Evolutionary conservation across 2,329 filamentous ascomycete genomes (phyloP).

Genomic region (Xylaria sp.): DNA sequence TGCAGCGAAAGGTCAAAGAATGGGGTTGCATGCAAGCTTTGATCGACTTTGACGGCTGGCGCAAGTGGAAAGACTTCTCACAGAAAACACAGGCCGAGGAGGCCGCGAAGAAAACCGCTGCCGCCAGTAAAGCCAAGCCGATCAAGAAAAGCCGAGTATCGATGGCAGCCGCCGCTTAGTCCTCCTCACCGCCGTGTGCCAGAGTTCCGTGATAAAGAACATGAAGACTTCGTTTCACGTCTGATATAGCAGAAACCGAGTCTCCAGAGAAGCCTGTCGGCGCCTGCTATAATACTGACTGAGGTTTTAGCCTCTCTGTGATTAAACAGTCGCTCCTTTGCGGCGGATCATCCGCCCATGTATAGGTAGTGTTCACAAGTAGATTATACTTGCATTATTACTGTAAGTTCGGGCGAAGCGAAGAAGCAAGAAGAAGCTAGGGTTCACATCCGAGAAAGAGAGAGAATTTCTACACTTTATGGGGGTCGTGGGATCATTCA

Average conservation of each 20-base stretch:
- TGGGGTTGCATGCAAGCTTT: conserved; percentile 99
- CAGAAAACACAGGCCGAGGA: conserved; percentile 58
- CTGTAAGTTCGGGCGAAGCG: neutral
- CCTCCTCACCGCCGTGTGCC: neutral
- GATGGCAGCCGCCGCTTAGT: conserved; percentile 47
- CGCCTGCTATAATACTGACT: neutral
- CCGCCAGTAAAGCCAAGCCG: conserved; percentile 48
- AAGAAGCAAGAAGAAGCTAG: neutral
- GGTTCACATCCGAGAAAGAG: neutral
- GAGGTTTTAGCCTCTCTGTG: neutral
- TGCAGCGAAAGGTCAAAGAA: conserved; percentile 97
- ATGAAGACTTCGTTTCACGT: neutral
- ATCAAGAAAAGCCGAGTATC: conserved; percentile 58
- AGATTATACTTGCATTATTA: neutral
- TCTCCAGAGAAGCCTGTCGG: neutral
- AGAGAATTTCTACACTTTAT: neutral
- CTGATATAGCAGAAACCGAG: neutral
- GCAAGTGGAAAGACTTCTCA: conserved; percentile 91
- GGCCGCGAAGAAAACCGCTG: conserved; percentile 54
- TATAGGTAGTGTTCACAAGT: conserved; percentile 6
- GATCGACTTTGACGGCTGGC: conserved; percentile 98
- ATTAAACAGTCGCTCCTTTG: neutral
- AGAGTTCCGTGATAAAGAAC: neutral
- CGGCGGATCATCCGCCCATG: neutral
- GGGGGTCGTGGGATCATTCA: neutral